These are phyloP conservation scores for Pythium dissimile DNA, from an alignment of 352 stramenopile genomes.

Conservation along the genomic window DNA sequence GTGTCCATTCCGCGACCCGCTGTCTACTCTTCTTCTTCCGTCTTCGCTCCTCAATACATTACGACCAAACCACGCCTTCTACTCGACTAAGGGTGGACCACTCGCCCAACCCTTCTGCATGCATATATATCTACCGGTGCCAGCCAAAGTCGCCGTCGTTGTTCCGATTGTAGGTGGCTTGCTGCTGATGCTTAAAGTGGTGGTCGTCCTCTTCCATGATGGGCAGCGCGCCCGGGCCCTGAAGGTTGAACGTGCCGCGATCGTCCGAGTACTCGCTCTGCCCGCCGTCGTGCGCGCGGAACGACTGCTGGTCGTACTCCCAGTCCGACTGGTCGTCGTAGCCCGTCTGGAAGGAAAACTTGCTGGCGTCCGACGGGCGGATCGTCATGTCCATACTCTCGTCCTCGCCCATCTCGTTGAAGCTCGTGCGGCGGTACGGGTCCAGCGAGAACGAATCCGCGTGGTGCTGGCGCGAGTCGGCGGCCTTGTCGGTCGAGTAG, in stretches of 20 bases:
- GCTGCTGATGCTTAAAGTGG: neutral
- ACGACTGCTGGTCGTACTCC: slow-evolving; percentile 56
- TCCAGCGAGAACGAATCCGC: slow-evolving; percentile 70
- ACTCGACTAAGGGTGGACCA: too few species aligned
- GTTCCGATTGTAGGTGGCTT: neutral
- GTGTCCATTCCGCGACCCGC: too few species aligned
- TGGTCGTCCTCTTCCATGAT: slow-evolving; percentile 65
- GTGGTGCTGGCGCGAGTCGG: neutral
- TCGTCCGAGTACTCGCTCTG: slow-evolving; percentile 23
- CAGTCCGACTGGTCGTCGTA: slow-evolving; percentile 72
- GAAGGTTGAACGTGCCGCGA: slow-evolving; percentile 53
- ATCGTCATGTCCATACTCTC: slow-evolving; percentile 34
- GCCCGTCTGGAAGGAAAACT: slow-evolving; percentile 74
- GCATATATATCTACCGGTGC: too few species aligned
- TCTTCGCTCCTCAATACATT: too few species aligned
- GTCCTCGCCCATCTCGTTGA: slow-evolving; percentile 59
- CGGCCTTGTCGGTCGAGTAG: slow-evolving; percentile 20
- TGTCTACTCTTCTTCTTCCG: too few species aligned
- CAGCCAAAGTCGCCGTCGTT: neutral
- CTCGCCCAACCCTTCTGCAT: too few species aligned
- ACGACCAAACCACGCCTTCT: too few species aligned
- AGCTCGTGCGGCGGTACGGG: slow-evolving; percentile 64
- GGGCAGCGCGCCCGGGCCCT: slow-evolving; percentile 29
- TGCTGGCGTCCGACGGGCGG: slow-evolving; percentile 52
- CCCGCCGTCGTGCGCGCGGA: slow-evolving; percentile 32